phyloP scores from a whole-genome alignment of 106 monocot species.

The Platanthera zijinensis region DNA sequence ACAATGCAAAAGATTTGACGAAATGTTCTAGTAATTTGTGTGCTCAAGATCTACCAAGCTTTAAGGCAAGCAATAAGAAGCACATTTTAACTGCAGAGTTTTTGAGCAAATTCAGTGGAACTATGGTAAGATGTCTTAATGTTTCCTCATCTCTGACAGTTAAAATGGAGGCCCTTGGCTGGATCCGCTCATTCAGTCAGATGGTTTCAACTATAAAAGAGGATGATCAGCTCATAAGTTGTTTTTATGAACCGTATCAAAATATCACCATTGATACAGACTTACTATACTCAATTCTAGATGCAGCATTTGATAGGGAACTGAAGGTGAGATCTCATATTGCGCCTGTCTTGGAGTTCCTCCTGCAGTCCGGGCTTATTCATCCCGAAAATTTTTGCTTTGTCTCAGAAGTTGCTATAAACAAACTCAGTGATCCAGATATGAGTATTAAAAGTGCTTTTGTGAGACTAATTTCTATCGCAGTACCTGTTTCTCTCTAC shows the following conservation, averaged over 20 bases:
- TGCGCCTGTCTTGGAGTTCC: constrained; percentile 58
- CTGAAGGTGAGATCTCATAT: constrained; percentile 53
- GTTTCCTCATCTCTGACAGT: constrained; percentile 42
- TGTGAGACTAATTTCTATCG: constrained; percentile 43
- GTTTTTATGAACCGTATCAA: constrained; percentile 11
- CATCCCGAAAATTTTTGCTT: constrained; percentile 31
- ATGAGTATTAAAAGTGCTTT: constrained; percentile 44
- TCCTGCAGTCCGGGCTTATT: constrained; percentile 62
- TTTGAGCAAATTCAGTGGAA: constrained; percentile 39
- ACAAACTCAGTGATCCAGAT: constrained; percentile 85
- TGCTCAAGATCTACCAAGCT: constrained; percentile 6
- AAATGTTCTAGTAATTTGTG: constrained; percentile 6
- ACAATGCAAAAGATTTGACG: constrained; percentile 13
- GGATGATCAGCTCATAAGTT: constrained; percentile 9
- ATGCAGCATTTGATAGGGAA: constrained; percentile 78
- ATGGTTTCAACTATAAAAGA: constrained; percentile 20
- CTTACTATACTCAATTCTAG: constrained; percentile 50
- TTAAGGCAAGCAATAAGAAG: constrained; percentile 6
- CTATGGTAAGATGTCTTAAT: constrained; percentile 41
- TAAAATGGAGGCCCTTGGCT: constrained; percentile 66
- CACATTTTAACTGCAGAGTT: constrained; percentile 25
- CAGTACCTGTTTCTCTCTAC: constrained; percentile 51
- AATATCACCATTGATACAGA: constrained; percentile 29
- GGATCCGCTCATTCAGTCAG: constrained; percentile 41
- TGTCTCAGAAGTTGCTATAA: constrained; percentile 52